A percentile compares a stretch with the other conserved stretches of the same genome.
Conservation (phyloP, 2,329 filamentous ascomycete species). For the Verticillium albo-atrum region DNA sequence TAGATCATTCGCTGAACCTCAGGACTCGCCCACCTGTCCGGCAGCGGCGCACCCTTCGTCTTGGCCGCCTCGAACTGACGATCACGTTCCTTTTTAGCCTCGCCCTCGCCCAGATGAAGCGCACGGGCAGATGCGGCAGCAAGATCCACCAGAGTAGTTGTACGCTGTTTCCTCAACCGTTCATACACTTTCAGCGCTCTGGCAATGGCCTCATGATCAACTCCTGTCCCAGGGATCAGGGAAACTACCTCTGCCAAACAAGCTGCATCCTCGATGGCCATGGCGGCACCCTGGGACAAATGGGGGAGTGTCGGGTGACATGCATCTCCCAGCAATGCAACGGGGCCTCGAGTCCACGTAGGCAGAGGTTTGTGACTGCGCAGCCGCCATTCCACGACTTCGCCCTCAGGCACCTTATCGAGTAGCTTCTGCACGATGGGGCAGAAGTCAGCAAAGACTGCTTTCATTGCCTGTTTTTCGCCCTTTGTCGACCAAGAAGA, state of each 20-base stretch:
- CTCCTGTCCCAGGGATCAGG: neutral
- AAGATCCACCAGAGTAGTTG: constrained; percentile 41
- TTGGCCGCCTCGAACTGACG: constrained; percentile 48
- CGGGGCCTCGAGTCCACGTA: constrained; percentile 53
- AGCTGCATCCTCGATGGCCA: constrained; percentile 63
- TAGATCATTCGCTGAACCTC: constrained; percentile 66
- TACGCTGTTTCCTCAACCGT: neutral
- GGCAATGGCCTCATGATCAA: neutral
- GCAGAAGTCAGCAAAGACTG: constrained; percentile 56
- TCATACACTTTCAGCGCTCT: neutral
- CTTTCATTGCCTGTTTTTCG: constrained; percentile 55
- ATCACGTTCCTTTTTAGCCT: constrained; percentile 55
- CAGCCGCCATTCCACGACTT: constrained; percentile 64
- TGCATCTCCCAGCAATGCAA: constrained; percentile 57
- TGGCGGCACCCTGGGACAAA: constrained; percentile 61
- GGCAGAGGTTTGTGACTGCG: constrained; percentile 57
- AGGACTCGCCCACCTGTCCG: constrained; percentile 68
- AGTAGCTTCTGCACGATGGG: constrained; percentile 57
- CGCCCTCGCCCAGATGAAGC: constrained; percentile 54
- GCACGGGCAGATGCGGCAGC: constrained; percentile 48
- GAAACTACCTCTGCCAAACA: neutral
- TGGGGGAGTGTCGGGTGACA: constrained; percentile 67
- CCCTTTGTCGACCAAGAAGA: constrained; percentile 61
- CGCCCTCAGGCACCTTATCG: constrained; percentile 55
- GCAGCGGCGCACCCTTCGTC: constrained; percentile 42